Evolutionary conservation across 1,284 basidiomycete genomes (phyloP), one percentile per base, ranked within the genome.

Genomic region (Coniferiporia weirii): DNA sequence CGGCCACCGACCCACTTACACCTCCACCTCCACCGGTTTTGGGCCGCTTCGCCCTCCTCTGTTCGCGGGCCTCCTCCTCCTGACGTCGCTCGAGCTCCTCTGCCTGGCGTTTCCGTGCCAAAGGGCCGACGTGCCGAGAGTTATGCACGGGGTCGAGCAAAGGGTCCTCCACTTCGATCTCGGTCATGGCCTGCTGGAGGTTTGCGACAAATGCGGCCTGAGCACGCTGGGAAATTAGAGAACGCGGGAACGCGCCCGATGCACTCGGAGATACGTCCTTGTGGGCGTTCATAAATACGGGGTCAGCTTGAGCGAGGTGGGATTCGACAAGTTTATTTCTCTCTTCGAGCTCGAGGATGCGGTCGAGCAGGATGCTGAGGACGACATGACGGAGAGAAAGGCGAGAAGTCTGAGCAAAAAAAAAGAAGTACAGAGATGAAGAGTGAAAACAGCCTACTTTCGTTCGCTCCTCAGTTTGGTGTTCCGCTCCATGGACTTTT

Each of bases 281-380:
- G 66, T 34, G 66, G 61, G 56, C 55, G 43, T 32, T 48, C 22
- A 57, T 47, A 1, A 64, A 40, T 4, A 59, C 59, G 1, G 63
- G 20, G 66, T 66, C 1, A 63, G 64, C 44, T 38, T 63, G 4
- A 65, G 60, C 58, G 67, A 69, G 0, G 66, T 63, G 15, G 69
- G 52, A 67, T 44, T 64, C 59, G 49, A 59, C 60, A 40, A 61
- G 56, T 22, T 65, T 64, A 66, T 69, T 63, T 52, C 65, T 65
- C n/a, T 69, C 68, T 69, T 86, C 82, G 36, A 85, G 76, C 62
- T 84, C 83, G 62, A 75, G 72, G 64, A 85, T 81, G 43, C 83
- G 80, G 64, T 84, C 80, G 7, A 83, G 72, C 40, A 84, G 71
- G 58, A 76, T 67, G 58, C 84, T 87, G 66, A 36, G 54, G 43